Evolutionary conservation across 306 rosid species (phyloP).

Genomic region (Cicer pinnatifidum): DNA sequence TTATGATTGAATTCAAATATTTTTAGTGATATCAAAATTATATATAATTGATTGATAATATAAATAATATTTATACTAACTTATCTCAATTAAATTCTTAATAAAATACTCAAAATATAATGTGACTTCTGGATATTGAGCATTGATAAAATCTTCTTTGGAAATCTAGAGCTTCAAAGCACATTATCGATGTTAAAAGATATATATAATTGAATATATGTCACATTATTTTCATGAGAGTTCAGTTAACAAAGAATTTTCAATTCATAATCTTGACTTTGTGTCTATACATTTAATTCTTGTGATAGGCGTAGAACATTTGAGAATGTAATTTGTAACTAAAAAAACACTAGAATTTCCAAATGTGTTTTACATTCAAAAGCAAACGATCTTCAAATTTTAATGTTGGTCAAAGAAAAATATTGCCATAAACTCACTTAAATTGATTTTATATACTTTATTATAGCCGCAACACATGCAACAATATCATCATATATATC

Average conservation of each 20-base stretch:
- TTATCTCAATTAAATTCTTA: too few species aligned
- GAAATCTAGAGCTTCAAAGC: background rate
- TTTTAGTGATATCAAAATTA: too few species aligned
- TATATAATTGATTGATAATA: too few species aligned
- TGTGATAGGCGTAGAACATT: background rate
- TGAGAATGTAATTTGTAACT: background rate
- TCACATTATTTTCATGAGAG: slow-evolving; percentile 25
- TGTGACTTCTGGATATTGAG: background rate
- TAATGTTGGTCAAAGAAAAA: too few species aligned
- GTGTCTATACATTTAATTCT: background rate
- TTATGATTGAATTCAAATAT: too few species aligned
- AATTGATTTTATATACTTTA: background rate
- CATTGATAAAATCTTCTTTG: background rate
- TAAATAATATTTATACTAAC: too few species aligned
- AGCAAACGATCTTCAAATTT: too few species aligned
- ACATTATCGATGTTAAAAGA: background rate
- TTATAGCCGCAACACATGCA: slow-evolving; percentile 4
- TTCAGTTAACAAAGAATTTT: background rate
- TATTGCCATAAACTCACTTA: too few species aligned
- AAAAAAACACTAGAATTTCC: background rate
- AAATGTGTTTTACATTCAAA: too few species aligned
- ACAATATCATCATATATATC: background rate
- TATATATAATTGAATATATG: background rate
- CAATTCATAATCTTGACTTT: slow-evolving; percentile 14
- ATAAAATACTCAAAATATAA: background rate